These are phyloP conservation scores for Galerina marginata DNA, from an alignment of 768 basidiomycete species.

Conservation along the genomic window DNA sequence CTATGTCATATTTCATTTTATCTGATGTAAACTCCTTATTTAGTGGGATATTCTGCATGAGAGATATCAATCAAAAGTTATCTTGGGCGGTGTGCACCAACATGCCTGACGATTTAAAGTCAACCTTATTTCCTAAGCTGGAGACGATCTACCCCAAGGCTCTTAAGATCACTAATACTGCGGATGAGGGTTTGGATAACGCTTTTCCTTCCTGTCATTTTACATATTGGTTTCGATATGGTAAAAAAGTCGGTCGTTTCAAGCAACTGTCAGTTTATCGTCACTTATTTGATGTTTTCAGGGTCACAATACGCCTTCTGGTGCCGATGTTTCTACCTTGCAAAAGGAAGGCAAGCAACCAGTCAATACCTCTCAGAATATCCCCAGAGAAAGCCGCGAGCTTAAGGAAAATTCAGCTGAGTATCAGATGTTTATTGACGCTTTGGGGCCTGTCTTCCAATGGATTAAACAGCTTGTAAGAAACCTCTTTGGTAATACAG, in stretches of 20 bases:
- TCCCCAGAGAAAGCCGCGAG: slow-evolving; percentile 8
- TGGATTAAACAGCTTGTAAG: slow-evolving; percentile 7
- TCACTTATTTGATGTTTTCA: neutral
- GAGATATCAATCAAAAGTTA: neutral
- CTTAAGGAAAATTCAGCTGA: neutral
- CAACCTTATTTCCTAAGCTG: neutral
- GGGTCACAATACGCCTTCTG: slow-evolving; percentile 1
- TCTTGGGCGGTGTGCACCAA: neutral
- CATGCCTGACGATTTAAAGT: slow-evolving; percentile 6
- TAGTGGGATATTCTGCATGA: neutral
- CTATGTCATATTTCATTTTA: neutral
- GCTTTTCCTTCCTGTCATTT: slow-evolving; percentile 13
- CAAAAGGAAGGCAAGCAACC: neutral
- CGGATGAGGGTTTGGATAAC: neutral
- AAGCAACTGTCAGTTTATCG: neutral
- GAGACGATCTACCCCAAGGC: neutral
- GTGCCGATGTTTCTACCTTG: slow-evolving; percentile 6
- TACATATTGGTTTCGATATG: slow-evolving; percentile 13
- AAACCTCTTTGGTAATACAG: neutral
- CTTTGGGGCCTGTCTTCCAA: slow-evolving; percentile 10
- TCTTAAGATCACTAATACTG: neutral
- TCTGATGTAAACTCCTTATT: neutral
- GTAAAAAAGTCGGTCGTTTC: slow-evolving; percentile 1
- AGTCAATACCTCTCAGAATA: slow-evolving; percentile 1
- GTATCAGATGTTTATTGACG: slow-evolving; percentile 1